These are phyloP conservation scores for Microthlaspi erraticum DNA, from an alignment of 345 rosid genomes.

Conservation along the genomic window DNA sequence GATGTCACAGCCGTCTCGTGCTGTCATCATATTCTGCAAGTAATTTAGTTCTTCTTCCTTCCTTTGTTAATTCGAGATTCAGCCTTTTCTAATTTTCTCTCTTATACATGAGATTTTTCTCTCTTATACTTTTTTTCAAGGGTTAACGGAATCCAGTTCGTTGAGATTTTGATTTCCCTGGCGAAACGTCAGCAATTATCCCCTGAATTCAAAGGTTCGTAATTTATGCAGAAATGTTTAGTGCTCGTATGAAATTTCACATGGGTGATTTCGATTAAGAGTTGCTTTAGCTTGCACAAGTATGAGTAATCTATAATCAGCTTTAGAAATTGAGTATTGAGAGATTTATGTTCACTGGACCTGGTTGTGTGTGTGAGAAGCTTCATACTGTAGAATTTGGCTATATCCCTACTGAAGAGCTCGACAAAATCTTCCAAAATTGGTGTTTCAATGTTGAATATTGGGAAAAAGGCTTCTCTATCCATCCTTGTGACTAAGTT, in stretches of 20 bases:
- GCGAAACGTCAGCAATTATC: slow-evolving; percentile 60
- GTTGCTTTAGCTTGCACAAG: neutral
- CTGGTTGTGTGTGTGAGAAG: too few species aligned
- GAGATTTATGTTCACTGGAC: too few species aligned
- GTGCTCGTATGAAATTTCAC: neutral
- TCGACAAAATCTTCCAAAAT: too few species aligned
- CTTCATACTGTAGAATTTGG: too few species aligned
- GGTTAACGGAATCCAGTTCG: slow-evolving; percentile 73
- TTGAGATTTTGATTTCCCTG: slow-evolving; percentile 64
- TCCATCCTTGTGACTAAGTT: neutral
- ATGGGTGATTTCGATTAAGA: neutral
- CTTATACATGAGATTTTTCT: neutral
- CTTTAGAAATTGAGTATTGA: too few species aligned
- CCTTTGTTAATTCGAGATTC: neutral
- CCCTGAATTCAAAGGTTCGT: slow-evolving; percentile 69
- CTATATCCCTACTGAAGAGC: too few species aligned
- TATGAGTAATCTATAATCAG: too few species aligned
- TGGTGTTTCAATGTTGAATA: too few species aligned
- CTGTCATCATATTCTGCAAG: slow-evolving; percentile 90
- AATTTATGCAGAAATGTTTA: neutral
- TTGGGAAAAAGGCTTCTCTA: neutral
- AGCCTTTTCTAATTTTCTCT: neutral
- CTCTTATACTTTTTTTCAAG: slow-evolving; percentile 37
- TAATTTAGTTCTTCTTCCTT: slow-evolving; percentile 30
- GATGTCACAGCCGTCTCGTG: slow-evolving; percentile 86